phyloP scores from a whole-genome alignment of 176 grass and related monocot genomes.

The Oryza glumipatula region DNA sequence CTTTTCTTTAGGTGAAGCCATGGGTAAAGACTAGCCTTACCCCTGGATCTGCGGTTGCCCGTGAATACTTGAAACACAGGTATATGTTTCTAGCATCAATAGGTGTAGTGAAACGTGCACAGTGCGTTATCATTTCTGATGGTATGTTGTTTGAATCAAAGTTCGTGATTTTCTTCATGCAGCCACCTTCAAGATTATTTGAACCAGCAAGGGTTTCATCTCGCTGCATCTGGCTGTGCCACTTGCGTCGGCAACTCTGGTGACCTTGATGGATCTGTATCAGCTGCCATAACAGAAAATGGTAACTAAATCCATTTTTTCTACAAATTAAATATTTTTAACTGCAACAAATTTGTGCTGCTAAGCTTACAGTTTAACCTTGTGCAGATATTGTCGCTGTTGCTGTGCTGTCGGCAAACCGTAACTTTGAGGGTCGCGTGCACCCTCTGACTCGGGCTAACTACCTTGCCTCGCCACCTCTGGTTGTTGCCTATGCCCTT shows the following conservation, averaged over 20 bases:
- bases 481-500: conserved; percentile 88
- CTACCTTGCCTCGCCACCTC: conserved; percentile 87
- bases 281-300: conserved; percentile 78
- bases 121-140: neutral
- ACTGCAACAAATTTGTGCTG: neutral
- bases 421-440: conserved; percentile 89
- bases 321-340: conserved; percentile 5
- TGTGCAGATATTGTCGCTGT: conserved; percentile 77
- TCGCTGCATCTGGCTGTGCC: conserved; percentile 89
- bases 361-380: neutral
- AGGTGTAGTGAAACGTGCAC: neutral
- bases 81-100: conserved; percentile 25
- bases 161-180: conserved; percentile 15
- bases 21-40: conserved; percentile 95
- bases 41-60: conserved; percentile 87
- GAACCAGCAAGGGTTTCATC: conserved; percentile 82
- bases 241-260: conserved; percentile 96
- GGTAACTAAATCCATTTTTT: conserved; percentile 41
- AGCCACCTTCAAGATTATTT: conserved; percentile 84
- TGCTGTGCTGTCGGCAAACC: conserved; percentile 88
- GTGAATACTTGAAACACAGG: conserved; percentile 87
- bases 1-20: conserved; percentile 83
- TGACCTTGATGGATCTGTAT: conserved; percentile 80
- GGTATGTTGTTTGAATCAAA: neutral
- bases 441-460: conserved; percentile 87